phyloP scores from a whole-genome alignment of 2,329 filamentous ascomycete genomes.

The Trichoderma sp. region DNA sequence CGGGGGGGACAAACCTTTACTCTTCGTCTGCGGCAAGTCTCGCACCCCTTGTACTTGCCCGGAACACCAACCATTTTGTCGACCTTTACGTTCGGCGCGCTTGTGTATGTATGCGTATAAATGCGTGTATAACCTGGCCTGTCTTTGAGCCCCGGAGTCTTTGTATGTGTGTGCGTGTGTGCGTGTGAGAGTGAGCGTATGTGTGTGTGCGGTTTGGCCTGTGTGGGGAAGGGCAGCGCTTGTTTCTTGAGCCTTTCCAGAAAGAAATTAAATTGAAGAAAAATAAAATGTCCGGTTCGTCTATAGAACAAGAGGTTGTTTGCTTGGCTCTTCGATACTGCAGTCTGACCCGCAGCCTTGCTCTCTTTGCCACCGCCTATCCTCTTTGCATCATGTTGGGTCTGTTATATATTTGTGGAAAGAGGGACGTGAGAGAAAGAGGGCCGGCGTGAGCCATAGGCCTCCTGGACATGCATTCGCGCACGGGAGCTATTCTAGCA shows the following conservation, averaged over 20 bases:
- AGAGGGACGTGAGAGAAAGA: constrained; percentile 13
- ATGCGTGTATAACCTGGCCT: neutral
- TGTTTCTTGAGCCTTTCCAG: neutral
- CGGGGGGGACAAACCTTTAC: constrained; percentile 52
- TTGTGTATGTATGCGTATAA: neutral
- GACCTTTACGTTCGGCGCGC: neutral
- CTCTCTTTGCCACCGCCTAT: constrained; percentile 28
- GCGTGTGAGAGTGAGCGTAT: no score
- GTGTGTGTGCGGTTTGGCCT: neutral
- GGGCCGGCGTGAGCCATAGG: constrained; percentile 21
- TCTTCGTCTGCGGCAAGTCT: constrained; percentile 62
- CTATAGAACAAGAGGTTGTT: neutral
- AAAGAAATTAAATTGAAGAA: neutral
- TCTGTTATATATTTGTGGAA: constrained; percentile 26
- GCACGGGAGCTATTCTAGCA: constrained; percentile 20
- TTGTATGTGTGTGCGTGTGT: neutral
- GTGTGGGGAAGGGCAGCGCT: neutral
- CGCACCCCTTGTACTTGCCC: constrained; percentile 67
- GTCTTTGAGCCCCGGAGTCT: neutral
- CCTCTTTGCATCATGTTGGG: constrained; percentile 25
- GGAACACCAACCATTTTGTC: constrained; percentile 62
- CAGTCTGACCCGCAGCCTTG: constrained; percentile 17
- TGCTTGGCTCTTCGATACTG: neutral
- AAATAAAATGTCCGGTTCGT: constrained; percentile 13
- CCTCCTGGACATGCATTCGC: constrained; percentile 25